Base-by-base conservation (phyloP, 257 asterid genomes). In the Nemophila menziesii region DNA sequence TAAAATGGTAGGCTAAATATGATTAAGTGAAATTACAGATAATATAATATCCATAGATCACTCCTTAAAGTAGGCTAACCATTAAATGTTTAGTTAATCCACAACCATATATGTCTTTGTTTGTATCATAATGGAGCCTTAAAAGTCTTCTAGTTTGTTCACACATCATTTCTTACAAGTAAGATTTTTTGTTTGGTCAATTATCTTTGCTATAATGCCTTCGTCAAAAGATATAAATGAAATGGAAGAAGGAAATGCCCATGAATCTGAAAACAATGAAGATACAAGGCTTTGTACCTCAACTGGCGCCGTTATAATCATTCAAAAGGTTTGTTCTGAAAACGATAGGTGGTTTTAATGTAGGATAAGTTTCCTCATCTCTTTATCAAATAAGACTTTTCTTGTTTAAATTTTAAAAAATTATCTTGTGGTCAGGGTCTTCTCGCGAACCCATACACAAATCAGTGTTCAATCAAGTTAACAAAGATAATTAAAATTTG, bases 1-100 rank as follows among this genome's bases (percentile, higher is more conserved):
- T n/a, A n/a, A 41, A 14, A 18, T 17, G 22, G 20, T 8, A 18
- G 45, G 45, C 23, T 9, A 16, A 4, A 17, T 41, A 18, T 41
- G 15, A 41, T 17, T n/a, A 41, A 9, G n/a, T 17, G 17, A 48
- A 13, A 6, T 2, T 44, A 48, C 39, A 37, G 21, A 36, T 5
- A 38, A 17, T 18, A 29, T 24, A 7, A 22, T 23, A 54, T 60
- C 66, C 73, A 54, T 55, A 33, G 40, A 20, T 41, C 43, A 39
- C 40, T 69, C 69, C 44, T 38, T 46, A 58, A 77, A 52, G 36
- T 57, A 69, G 76, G 74, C 52, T 50, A 39, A 48, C 84, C 80
- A 58, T 61, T 54, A 70, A 69, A 39, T 51, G 49, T 68, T 61
- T 21, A 6, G 42, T 43, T 57, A 29, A n/a, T 45, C 63, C 54